Evolutionary conservation across 2,329 filamentous ascomycete genomes (phyloP), one percentile per base, ranked within the genome.

Genomic region (Eurotiales sp.): DNA sequence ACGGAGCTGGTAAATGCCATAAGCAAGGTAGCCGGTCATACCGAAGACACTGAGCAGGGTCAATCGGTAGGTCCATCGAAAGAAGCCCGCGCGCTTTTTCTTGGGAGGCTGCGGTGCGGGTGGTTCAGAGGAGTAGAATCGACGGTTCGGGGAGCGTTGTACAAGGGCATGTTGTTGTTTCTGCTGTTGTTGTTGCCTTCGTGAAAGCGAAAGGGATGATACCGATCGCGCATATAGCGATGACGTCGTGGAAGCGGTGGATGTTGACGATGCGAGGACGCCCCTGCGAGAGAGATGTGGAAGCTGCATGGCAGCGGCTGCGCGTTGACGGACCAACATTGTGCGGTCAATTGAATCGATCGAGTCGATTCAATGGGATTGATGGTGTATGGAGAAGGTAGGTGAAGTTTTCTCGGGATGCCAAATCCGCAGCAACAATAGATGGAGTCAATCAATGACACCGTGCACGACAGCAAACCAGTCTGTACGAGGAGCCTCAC

Each of bases 61-160:
- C 63, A 90, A 67, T 62, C 93, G 84, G 88, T 90, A 97, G 53
- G 85, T 73, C 85, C 87, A 95, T 68, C 82, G 82, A 66, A 97
- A 77, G 58, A 83, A 79, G 51, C 76, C 76, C 72, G 93, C 85
- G 66, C 84, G 82, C 68, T 74, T 81, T 69, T 74, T 81, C 66
- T 74, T 76, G n/a, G 72, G n/a, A n/a, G n/a, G 72, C 54, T 69
- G 69, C 29, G 66, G 67, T 8, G 68, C 25, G 11, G 39, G 37
- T 11, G 46, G n/a, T 15, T 47, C 51, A 44, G 46, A 17, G 10
- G 51, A 44, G 23, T 43, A 44, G 14, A 21, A 14, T 23, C 51
- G 50, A 21, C 50, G 50, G 19, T n/a, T n/a, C n/a, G n/a, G n/a
- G n/a, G 19, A 39, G 30, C 19, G 43, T n/a, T 42, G 36, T 22